Base-by-base conservation (phyloP, 2,329 filamentous ascomycete genomes). In the Hypoxylon sp. region DNA sequence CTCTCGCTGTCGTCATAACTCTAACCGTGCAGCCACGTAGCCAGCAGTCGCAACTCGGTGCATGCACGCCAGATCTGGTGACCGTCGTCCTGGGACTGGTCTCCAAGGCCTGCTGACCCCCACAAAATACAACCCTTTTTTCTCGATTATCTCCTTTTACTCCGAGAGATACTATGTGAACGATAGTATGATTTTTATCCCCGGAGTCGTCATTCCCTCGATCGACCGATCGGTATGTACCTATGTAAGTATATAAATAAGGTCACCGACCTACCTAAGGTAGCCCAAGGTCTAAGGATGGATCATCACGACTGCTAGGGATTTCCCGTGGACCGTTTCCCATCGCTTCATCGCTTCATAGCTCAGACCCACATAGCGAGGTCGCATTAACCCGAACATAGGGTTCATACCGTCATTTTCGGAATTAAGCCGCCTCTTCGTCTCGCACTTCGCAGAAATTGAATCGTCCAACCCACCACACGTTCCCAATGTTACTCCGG, bases 61-160 rank as follows among this genome's bases (percentile, higher is more conserved):
- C 62, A 66, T 71, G 58, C 61, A 70, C 62, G 37, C 61, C 54
- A 69, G 62, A 71, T 71, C 66, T 64, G 63, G 37, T 69, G 69
- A 69, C 69, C 68, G 54, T 42, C 53, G 69, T 55, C 60, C 61
- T 50, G 69, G 69, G 69, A 69, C 63, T 37, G 46, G 44, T 64
- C 48, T 30, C 50, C 37, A 65, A 56, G 40, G 20, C 56, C 61
- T 66, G 65, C 62, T 69, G 59, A 69, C 46, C 65, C 58, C 58
- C 65, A 42, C 65, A 65, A 66, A 68, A 63, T 65, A 53, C 44
- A 60, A 70, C 54, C 33, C 54, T 2, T 30, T 48, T 48, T 49
- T 31, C 5, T 14, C 31, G 25, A 22, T 27, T 33, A 40, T 54
- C 46, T 40, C 27, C 27, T 51, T 61, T 40, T 50, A n/a, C 25